These are phyloP conservation scores for Populus pruinosa DNA, from an alignment of 345 rosid species.

Conservation along the genomic window DNA sequence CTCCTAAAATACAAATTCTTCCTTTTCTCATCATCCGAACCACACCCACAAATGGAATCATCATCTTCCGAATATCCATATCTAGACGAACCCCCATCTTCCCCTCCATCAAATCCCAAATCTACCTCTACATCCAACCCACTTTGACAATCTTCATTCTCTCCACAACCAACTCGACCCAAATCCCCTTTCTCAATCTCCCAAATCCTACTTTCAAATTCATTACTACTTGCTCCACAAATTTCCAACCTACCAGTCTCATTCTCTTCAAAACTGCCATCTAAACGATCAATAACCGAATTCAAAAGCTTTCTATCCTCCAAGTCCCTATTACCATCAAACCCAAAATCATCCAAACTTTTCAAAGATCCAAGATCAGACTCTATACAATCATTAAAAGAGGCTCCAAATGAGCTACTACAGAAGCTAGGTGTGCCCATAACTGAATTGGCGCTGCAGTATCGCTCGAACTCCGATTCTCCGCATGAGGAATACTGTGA, in stretches of 20 bases:
- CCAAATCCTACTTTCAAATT: constrained; percentile 1
- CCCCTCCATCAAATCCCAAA: constrained; percentile 19
- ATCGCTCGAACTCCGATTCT: constrained; percentile 77
- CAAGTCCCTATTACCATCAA: constrained; percentile 9
- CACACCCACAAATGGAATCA: constrained; percentile 46
- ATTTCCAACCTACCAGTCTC: constrained; percentile 5
- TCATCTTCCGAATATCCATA: constrained; percentile 61
- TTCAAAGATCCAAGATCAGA: constrained; percentile 60
- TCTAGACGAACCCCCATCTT: constrained; percentile 36
- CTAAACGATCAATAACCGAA: constrained; percentile 21
- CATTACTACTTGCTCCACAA: background rate
- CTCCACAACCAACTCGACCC: constrained; percentile 18
- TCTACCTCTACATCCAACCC: constrained; percentile 24
- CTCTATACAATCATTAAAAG: constrained; percentile 54
- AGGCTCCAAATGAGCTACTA: constrained; percentile 39
- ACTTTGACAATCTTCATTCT: constrained; percentile 11
- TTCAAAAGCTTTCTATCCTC: constrained; percentile 24
- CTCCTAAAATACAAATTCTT: constrained; percentile 26
- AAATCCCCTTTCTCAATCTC: constrained; percentile 24
- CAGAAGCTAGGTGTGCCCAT: constrained; percentile 74
- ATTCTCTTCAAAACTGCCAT: constrained; percentile 17
- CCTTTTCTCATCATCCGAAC: constrained; percentile 47
- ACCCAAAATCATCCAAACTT: constrained; percentile 38
- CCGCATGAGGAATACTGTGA: constrained; percentile 80
- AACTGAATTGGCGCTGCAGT: constrained; percentile 80